A percentile compares a stretch with the other conserved stretches of the same genome.
phyloP scores from a whole-genome alignment of 192 early-diverging fungal species.

The Allomyces macrogynus region DNA sequence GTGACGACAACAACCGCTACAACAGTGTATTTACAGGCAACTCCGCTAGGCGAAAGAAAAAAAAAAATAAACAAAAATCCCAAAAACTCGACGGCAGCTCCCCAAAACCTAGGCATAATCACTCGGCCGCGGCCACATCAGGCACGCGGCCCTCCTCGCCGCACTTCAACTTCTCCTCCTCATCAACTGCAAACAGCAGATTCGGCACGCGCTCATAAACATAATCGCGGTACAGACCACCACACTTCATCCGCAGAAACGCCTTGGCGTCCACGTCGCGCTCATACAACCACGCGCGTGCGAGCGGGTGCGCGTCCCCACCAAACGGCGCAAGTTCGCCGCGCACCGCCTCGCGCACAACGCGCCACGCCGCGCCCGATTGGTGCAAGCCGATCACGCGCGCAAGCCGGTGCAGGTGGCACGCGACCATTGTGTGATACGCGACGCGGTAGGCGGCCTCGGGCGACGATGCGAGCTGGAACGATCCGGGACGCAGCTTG shows the following conservation, averaged over 20 bases:
- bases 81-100: no score
- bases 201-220: no score
- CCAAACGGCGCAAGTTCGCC: conserved; percentile 11
- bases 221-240: no score
- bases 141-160: no score
- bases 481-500: not conserved
- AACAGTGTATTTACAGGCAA: no score
- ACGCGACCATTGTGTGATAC: conserved; percentile 40
- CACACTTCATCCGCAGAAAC: conserved; percentile 41
- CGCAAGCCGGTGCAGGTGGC: conserved; percentile 35
- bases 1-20: no score
- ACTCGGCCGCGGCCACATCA: no score
- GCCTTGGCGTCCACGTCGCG: conserved; percentile 29
- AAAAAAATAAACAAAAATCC: no score
- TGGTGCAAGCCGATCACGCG: conserved; percentile 37
- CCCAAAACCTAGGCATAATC: no score
- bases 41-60: no score
- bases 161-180: no score
- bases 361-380: conserved; percentile 31
- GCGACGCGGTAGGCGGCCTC: conserved; percentile 30
- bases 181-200: no score
- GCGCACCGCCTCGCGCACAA: conserved; percentile 25
- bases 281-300: conserved; percentile 20
- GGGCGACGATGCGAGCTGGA: not conserved
- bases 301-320: conserved; percentile 20